Percentiles rank a stretch among this genome's conserved stretches.
These are phyloP conservation scores for Citrus sp. DNA, from an alignment of 345 rosid species.

Conservation along the genomic window DNA sequence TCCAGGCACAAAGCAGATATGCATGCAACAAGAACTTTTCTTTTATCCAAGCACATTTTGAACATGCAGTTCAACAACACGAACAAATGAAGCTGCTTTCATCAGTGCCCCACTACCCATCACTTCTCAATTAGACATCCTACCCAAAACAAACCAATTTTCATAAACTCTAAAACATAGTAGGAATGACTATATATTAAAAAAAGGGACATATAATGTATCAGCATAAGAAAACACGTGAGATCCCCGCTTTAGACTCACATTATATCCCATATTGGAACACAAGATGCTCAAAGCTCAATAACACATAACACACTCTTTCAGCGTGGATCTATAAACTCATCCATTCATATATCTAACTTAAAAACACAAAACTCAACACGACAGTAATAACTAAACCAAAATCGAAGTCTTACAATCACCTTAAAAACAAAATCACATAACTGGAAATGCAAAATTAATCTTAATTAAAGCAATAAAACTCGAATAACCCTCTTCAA, in stretches of 20 bases:
- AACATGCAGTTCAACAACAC: neutral
- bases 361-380: slow-evolving; percentile 21
- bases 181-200: neutral
- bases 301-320: slow-evolving; percentile 13
- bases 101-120: neutral
- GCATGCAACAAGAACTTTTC: neutral
- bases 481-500: slow-evolving; percentile 4
- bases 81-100: neutral
- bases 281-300: slow-evolving; percentile 16
- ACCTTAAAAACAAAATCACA: slow-evolving; percentile 9
- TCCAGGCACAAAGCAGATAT: neutral
- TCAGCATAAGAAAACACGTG: neutral
- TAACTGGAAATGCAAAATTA: slow-evolving; percentile 5
- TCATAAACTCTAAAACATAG: neutral
- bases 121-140: neutral
- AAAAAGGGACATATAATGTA: neutral
- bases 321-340: slow-evolving; percentile 32
- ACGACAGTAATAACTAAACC: slow-evolving; percentile 7
- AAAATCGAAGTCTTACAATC: slow-evolving; percentile 17
- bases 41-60: neutral
- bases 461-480: neutral
- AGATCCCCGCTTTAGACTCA: slow-evolving; percentile 22
- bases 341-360: slow-evolving; percentile 8
- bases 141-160: neutral
- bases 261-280: slow-evolving; percentile 4